phyloP scores from a whole-genome alignment of 129 eudicot species.

The Lactuca sativa region DNA sequence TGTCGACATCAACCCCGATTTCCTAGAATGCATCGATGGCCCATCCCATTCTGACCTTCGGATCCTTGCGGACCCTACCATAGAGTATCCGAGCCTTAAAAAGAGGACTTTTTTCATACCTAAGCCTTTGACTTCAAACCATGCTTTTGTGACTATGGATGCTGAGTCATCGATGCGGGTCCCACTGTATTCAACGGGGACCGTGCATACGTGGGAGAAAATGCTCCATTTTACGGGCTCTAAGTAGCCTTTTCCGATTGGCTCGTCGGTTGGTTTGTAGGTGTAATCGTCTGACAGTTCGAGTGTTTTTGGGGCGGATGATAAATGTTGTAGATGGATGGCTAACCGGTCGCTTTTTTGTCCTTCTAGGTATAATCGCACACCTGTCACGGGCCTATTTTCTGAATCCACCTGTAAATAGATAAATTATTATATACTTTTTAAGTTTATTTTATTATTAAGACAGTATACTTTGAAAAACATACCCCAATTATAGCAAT shows the following conservation, averaged over 20 bases:
- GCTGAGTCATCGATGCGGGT: constrained; percentile 71
- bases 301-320: constrained; percentile 63
- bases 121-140: constrained; percentile 82
- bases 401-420: constrained; percentile 77
- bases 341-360: constrained; percentile 83
- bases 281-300: constrained; percentile 60
- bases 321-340: constrained; percentile 92
- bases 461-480: too few species aligned
- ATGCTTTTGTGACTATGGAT: constrained; percentile 84
- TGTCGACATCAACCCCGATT: constrained; percentile 80
- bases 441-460: too few species aligned
- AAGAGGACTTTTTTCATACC: constrained; percentile 88
- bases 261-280: constrained; percentile 56
- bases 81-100: constrained; percentile 80
- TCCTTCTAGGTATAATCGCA: constrained; percentile 91
- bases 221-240: constrained; percentile 95
- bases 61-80: constrained; percentile 66
- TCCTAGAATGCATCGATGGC: constrained; percentile 55
- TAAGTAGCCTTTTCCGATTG: constrained; percentile 55
- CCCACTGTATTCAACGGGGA: constrained; percentile 70
- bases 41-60: constrained; percentile 95
- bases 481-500: too few species aligned
- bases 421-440: too few species aligned
- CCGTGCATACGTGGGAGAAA: constrained; percentile 91
- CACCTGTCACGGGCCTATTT: constrained; percentile 83